Percentiles rank a stretch among this genome's conserved stretches.
Conservation (phyloP, 1,139 yeast genomes). For the Yamadazyma sp. region DNA sequence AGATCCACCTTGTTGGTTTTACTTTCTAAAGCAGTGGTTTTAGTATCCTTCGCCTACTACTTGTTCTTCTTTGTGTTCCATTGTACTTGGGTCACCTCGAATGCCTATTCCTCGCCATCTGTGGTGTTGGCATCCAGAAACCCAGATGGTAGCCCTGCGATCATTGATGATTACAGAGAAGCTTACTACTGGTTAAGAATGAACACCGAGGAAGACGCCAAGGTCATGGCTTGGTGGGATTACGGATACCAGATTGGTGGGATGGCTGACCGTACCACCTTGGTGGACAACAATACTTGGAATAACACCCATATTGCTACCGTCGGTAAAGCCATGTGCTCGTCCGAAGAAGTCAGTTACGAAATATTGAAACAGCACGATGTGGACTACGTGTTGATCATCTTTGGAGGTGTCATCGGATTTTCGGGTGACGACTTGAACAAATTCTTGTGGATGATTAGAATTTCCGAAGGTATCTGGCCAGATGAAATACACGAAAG, state of each 20-base stretch:
- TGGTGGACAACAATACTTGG: conserved; percentile 99
- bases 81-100: conserved; percentile 96
- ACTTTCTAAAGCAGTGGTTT: conserved; percentile 60
- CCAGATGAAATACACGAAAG: conserved; percentile 93
- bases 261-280: conserved; percentile 98
- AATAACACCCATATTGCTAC: conserved; percentile 99
- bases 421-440: conserved; percentile 96
- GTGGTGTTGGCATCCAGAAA: conserved; percentile 85
- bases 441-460: conserved; percentile 98
- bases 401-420: conserved; percentile 93
- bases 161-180: conserved; percentile 97
- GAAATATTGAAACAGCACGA: conserved; percentile 87
- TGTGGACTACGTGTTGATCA: conserved; percentile 89
- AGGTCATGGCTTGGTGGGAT: conserved; percentile 99
- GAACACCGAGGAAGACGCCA: conserved; percentile 96
- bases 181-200: conserved; percentile 98
- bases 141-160: conserved; percentile 81
- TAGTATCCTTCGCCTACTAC: conserved; percentile 72
- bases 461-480: conserved; percentile 99
- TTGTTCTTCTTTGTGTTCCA: conserved; percentile 84
- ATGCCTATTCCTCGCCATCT: conserved; percentile 96
- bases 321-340: conserved; percentile 98
- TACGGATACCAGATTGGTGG: conserved; percentile 99
- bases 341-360: conserved; percentile 84
- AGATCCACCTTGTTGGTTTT: conserved; percentile 30